phyloP scores from a whole-genome alignment of 306 rosid species.

The Vicia villosa region DNA sequence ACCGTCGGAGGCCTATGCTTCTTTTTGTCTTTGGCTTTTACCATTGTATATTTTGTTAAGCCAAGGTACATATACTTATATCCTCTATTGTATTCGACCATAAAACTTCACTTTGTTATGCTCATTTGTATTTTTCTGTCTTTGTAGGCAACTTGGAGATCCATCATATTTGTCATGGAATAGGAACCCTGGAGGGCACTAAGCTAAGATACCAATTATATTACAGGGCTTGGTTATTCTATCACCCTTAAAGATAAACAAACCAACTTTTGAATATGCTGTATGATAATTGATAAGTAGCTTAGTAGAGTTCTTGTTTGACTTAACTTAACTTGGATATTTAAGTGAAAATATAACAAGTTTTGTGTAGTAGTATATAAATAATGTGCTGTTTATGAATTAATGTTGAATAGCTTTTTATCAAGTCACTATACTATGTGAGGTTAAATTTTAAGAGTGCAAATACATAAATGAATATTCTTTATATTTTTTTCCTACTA shows the following conservation, averaged over 20 bases:
- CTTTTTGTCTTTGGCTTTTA: constrained; percentile 77
- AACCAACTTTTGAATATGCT: too few species aligned
- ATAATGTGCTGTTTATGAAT: too few species aligned
- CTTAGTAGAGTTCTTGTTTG: too few species aligned
- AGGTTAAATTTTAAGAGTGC: too few species aligned
- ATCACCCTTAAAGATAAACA: not conserved
- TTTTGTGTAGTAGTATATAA: too few species aligned
- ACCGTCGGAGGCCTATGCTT: constrained; percentile 91
- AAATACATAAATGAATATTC: too few species aligned
- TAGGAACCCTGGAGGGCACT: constrained; percentile 66
- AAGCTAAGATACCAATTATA: constrained; percentile 30
- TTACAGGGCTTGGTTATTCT: constrained; percentile 4
- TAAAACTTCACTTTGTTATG: not conserved
- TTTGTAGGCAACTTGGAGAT: constrained; percentile 92
- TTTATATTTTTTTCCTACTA: too few species aligned
- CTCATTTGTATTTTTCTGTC: constrained; percentile 1
- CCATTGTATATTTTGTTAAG: constrained; percentile 74
- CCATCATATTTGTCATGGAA: constrained; percentile 96
- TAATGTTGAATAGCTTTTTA: too few species aligned
- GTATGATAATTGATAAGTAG: too few species aligned
- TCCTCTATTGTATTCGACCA: not conserved
- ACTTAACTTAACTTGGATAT: too few species aligned
- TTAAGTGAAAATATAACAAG: too few species aligned
- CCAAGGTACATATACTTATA: constrained; percentile 74
- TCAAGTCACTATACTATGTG: too few species aligned